Percentiles rank a stretch among this genome's conserved stretches.
Evolutionary conservation across 179 eudicot genomes (phyloP).

Genomic region (Spergularia azorica): DNA sequence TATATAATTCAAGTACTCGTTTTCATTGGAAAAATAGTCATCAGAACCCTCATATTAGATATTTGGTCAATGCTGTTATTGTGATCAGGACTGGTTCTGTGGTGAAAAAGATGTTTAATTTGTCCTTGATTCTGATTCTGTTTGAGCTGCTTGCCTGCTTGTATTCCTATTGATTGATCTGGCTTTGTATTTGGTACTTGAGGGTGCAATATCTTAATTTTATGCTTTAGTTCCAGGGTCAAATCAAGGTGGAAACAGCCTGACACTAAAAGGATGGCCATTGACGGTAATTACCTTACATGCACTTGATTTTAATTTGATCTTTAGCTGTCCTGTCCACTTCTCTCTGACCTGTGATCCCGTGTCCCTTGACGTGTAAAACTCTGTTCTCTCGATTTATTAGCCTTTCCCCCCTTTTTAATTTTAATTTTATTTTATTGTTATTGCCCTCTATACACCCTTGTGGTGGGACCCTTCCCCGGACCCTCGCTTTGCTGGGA

Average conservation of each 20-base stretch:
- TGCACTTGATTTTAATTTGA: background rate
- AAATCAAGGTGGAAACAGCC: constrained; percentile 49
- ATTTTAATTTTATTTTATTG: background rate
- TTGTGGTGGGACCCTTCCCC: too few species aligned
- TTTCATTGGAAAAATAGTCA: background rate
- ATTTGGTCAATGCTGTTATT: background rate
- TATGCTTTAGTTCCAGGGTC: constrained; percentile 36
- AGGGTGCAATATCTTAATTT: constrained; percentile 8
- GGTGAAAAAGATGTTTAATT: background rate
- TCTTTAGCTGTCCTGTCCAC: background rate
- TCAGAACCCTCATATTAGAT: background rate
- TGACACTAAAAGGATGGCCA: constrained; percentile 58
- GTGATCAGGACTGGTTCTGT: background rate
- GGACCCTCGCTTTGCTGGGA: too few species aligned
- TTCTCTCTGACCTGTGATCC: background rate
- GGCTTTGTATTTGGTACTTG: background rate
- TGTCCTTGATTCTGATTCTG: background rate
- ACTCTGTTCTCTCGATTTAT: background rate
- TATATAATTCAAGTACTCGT: background rate
- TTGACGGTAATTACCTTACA: constrained; percentile 36
- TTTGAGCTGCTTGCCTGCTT: constrained; percentile 1
- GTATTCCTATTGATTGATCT: background rate
- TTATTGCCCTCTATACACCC: too few species aligned
- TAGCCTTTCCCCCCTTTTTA: background rate
- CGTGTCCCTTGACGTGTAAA: background rate